Evolutionary conservation across 305 asterid genomes (phyloP), one percentile per base, ranked within the genome.

Genomic region (Striga hermonthica): DNA sequence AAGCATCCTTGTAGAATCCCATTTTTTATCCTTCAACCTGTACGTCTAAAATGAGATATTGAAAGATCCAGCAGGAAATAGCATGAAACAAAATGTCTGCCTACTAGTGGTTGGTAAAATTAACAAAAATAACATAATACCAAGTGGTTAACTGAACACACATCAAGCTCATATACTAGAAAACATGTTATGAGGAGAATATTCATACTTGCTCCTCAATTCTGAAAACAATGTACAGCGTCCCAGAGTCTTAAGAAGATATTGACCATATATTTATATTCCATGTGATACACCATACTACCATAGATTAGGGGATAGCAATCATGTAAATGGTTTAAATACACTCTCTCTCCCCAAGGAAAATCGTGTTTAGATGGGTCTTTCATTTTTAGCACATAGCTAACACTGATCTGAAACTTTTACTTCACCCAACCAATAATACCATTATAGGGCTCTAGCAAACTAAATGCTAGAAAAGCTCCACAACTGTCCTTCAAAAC

Each of bases 1-100:
- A 59, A 89, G 76, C 95, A 92, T 87, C 76, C 78, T 87, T 76
- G 70, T 82, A 48, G 98, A 87, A 70, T 92, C 96, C 97, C 98
- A 92, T 77, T 81, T 87, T 76, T 75, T 89, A 77, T 89, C 95
- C 83, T 84, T 91, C 68, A 81, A 80, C 98, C 98, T 91, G 95
- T 80, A 80, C 72, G 69, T 80, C 89, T 76, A 80, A 82, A 75
- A 62, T 47, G 66, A 63, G n/a, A 71, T 37, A 64, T 76, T 82
- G 77, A 81, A 72, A 74, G 69, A 75, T 71, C 85, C 79, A 80
- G 66, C 86, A 74, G 72, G 82, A 76, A 78, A 72, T 67, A 59
- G 60, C 57, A 12, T 45, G 40, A 55, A 70, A 22, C 65, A 57
- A 36, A 43, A 35, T 60, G 58, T 66, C 64, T 48, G 57, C 66